These are phyloP conservation scores for Nemania sp. DNA, from an alignment of 2,329 filamentous ascomycete genomes.

Conservation along the genomic window DNA sequence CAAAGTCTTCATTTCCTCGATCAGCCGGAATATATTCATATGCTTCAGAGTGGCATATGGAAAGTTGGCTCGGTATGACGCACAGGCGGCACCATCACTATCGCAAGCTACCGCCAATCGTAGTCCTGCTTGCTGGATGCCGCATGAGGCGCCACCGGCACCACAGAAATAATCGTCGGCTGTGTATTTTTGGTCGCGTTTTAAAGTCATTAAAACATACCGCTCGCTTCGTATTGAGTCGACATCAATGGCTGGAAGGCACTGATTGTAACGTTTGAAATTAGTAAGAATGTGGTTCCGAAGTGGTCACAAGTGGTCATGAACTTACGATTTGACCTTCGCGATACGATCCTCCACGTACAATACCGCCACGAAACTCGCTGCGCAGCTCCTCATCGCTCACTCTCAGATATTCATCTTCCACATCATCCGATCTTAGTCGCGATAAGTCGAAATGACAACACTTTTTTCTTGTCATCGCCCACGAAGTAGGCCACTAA, in stretches of 20 bases:
- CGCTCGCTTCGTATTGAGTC: conserved; percentile 14
- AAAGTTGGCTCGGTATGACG: conserved; percentile 64
- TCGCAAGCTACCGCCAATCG: conserved; percentile 66
- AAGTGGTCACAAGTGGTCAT: not conserved
- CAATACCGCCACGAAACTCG: conserved; percentile 46
- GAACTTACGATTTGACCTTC: conserved; percentile 27
- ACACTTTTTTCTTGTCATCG: not conserved
- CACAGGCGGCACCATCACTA: conserved; percentile 54
- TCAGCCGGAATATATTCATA: conserved; percentile 51
- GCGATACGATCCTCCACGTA: conserved; percentile 45
- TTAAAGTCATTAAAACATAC: not conserved
- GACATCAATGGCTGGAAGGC: conserved; percentile 29
- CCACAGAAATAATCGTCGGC: conserved; percentile 75
- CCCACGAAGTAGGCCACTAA: conserved; percentile 33
- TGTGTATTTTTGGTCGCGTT: conserved; percentile 58
- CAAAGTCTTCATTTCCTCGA: conserved; percentile 34
- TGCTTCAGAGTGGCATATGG: conserved; percentile 49
- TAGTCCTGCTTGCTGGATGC: conserved; percentile 61
- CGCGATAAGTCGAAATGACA: conserved; percentile 12
- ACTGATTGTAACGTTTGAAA: not conserved
- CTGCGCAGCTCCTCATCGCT: conserved; percentile 38
- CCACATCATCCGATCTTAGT: conserved; percentile 32
- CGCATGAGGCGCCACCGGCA: conserved; percentile 70
- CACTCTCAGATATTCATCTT: conserved; percentile 30
- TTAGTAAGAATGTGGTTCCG: not conserved